Percentiles rank a stretch among this genome's conserved stretches.
phyloP scores from a whole-genome alignment of 2,329 filamentous ascomycete genomes.

The Boeremia exigua region DNA sequence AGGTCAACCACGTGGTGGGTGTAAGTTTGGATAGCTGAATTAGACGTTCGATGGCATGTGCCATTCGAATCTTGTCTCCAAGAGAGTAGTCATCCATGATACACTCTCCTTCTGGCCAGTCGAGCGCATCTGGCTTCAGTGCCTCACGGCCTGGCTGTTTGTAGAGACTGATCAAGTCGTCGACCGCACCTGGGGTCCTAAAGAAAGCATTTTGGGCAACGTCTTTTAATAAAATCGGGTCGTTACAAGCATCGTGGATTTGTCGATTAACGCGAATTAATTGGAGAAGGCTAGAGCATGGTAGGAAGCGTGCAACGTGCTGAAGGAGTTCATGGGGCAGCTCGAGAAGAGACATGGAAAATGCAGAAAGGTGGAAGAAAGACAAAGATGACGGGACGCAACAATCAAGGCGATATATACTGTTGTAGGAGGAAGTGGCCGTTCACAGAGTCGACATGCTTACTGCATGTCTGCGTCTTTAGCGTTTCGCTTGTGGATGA shows the following conservation, averaged over 20 bases:
- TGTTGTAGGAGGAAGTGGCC: not conserved
- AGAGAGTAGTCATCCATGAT: constrained; percentile 11
- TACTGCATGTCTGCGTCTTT: not conserved
- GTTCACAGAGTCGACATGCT: not conserved
- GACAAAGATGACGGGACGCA: not conserved
- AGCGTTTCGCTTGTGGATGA: constrained; percentile 7
- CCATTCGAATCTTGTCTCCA: constrained; percentile 20
- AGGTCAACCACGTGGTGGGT: constrained; percentile 4
- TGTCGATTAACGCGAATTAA: constrained; percentile 21
- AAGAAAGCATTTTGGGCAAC: constrained; percentile 17
- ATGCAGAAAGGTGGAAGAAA: not conserved
- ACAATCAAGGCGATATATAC: not conserved
- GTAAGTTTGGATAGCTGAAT: constrained; percentile 6
- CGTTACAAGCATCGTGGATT: constrained; percentile 22
- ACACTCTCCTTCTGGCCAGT: constrained; percentile 18
- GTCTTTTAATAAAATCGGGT: constrained; percentile 24
- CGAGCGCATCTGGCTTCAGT: not conserved
- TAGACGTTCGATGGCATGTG: constrained; percentile 24
- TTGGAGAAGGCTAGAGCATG: constrained; percentile 24
- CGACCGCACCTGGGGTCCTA: not conserved
- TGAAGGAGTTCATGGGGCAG: constrained; percentile 32
- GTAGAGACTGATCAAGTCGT: constrained; percentile 1
- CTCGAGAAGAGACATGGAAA: constrained; percentile 9
- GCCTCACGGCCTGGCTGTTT: not conserved
- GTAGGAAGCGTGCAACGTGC: constrained; percentile 24